Percentiles rank a stretch among this genome's conserved stretches.
phyloP scores from a whole-genome alignment of 371 early-diverging fungal species.

The Circinella umbellata region DNA sequence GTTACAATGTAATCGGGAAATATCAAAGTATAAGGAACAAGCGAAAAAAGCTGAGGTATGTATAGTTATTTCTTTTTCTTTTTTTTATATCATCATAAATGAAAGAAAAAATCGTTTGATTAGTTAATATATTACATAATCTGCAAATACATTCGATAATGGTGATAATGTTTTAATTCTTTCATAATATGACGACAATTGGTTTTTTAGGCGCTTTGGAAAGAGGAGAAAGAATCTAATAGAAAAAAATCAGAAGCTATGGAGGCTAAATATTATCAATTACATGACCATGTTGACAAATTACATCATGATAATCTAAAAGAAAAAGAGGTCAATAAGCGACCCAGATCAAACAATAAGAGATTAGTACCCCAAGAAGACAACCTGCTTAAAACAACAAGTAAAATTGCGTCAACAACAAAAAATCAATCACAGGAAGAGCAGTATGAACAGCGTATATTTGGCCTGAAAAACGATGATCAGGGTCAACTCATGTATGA shows the following conservation, averaged over 20 bases:
- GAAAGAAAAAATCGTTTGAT: slow-evolving; percentile 4
- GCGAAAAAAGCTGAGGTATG: neutral
- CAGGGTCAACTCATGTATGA: slow-evolving; percentile 3
- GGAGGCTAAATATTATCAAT: slow-evolving; percentile 5
- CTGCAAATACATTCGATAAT: too few species aligned
- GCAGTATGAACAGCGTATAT: neutral
- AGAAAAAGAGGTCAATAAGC: neutral
- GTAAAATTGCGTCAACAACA: neutral
- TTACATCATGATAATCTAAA: neutral
- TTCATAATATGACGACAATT: neutral
- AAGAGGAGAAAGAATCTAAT: slow-evolving; percentile 17
- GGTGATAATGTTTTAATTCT: neutral
- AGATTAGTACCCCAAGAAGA: neutral
- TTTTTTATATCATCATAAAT: neutral
- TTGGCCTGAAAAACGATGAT: neutral
- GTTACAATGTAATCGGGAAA: slow-evolving; percentile 4
- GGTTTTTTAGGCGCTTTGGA: slow-evolving; percentile 5
- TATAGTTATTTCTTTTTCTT: neutral
- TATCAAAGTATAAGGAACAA: slow-evolving; percentile 4
- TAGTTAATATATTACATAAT: neutral
- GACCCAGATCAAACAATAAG: neutral
- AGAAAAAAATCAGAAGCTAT: neutral
- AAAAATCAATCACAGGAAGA: neutral
- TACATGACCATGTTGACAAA: slow-evolving; percentile 3
- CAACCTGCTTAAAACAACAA: neutral